Base-by-base conservation (phyloP, 345 rosid genomes). In the Raphanus raphanistrum region DNA sequence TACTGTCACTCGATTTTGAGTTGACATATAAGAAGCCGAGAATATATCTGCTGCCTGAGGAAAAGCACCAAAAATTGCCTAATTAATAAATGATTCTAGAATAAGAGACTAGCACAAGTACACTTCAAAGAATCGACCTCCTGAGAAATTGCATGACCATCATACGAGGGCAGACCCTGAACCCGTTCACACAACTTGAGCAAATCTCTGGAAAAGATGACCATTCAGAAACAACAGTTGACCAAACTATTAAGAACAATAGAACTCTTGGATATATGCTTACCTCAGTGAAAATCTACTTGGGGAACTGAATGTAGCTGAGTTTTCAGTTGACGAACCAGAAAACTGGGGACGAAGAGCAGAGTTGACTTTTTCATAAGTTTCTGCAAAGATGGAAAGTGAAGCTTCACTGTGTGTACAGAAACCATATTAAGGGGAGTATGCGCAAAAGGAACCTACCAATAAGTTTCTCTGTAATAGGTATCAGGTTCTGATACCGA, bases 141-240 rank as follows among this genome's bases (percentile, higher is more conserved):
- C 65, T 83, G 91, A 84, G 80, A 92, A 60, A 94, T 87, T 41
- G 81, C 75, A 70, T 31, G 83, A 72, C 86, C 74, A 73, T 89
- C 89, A 57, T 76, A 71, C 54, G 87, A 73, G 55, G 95, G 73
- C 81, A 90, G 75, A 63, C 76, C 78, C 57, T 82, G 81, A 80
- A 94, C 87, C 74, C 98, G 85, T 76, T 88, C 94, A 85, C 98
- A 92, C 96, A 91, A 92, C 84, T 94, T 92, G 45, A 94, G 89
- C 68, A 94, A 89, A 86, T 94, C 98, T 89, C 98, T 94, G 87
- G 57, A 76, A 72, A 72, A 31, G 36, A 77, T 62, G 67, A 73
- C 67, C 21, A 48, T 83, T 72, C 28, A 85, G 59, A 31, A 82
- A 66, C 63, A 66, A 70, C 77, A 81, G 55, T 62, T 54, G 36